These are phyloP conservation scores for Xerocomus spinulosus DNA, from an alignment of 768 basidiomycete genomes.

Conservation along the genomic window DNA sequence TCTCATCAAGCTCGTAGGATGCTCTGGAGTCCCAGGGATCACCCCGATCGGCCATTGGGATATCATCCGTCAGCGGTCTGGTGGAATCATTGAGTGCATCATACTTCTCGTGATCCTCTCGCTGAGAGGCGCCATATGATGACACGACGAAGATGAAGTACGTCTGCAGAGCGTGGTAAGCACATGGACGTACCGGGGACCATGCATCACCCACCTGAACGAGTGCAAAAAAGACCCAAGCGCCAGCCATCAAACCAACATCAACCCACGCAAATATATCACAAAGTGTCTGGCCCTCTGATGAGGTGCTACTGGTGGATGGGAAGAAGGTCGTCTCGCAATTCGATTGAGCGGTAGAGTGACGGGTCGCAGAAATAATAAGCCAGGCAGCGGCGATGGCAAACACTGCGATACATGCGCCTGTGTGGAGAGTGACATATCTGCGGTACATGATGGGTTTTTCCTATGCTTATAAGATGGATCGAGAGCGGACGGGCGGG, in stretches of 20 bases:
- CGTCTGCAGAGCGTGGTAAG: slow-evolving; percentile 34
- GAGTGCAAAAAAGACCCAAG: slow-evolving; percentile 79
- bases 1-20: slow-evolving; percentile 39
- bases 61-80: slow-evolving; percentile 51
- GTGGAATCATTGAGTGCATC: slow-evolving; percentile 63
- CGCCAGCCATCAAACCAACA: slow-evolving; percentile 83
- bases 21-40: slow-evolving; percentile 69
- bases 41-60: slow-evolving; percentile 58
- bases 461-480: slow-evolving; percentile 45
- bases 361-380: slow-evolving; percentile 72
- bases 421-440: slow-evolving; percentile 64
- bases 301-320: slow-evolving; percentile 29
- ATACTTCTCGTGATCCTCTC: slow-evolving; percentile 77
- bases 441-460: slow-evolving; percentile 58
- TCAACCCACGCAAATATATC: slow-evolving; percentile 90
- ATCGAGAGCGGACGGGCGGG: neutral
- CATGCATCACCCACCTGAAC: slow-evolving; percentile 54
- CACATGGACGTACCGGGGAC: neutral
- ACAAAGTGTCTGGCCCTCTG: slow-evolving; percentile 72
- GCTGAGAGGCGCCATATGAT: slow-evolving; percentile 70
- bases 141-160: slow-evolving; percentile 47
- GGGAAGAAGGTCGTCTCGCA: slow-evolving; percentile 63
- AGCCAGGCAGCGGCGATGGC: slow-evolving; percentile 78
- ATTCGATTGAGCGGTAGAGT: slow-evolving; percentile 60
- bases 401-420: slow-evolving; percentile 58